A percentile compares a stretch with the other conserved stretches of the same genome.
Evolutionary conservation across 2,329 filamentous ascomycete genomes (phyloP).

Genomic region (Whalleya microplaca): DNA sequence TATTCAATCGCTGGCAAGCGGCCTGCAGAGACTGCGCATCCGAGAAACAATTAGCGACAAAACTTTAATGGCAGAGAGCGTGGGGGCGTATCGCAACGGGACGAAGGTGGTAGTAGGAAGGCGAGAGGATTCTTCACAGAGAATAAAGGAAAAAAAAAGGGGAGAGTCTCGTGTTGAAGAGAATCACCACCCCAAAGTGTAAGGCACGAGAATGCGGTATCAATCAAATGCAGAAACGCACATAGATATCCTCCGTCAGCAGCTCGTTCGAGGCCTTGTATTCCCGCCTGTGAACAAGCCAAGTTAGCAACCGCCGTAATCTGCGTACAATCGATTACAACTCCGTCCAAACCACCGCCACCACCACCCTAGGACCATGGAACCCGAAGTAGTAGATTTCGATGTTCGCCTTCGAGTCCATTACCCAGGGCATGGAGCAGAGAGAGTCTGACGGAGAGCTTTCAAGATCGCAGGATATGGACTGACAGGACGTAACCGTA

Average conservation of each 20-base stretch:
- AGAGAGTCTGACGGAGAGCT: neutral
- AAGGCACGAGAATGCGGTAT: conserved; percentile 27
- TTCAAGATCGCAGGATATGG: neutral
- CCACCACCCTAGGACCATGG: neutral
- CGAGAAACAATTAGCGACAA: conserved; percentile 21
- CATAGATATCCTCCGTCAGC: conserved; percentile 93
- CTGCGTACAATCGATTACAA: neutral
- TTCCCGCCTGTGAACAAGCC: conserved; percentile 58
- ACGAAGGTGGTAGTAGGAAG: conserved; percentile 3
- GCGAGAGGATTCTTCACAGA: conserved; percentile 28
- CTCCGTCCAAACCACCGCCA: neutral
- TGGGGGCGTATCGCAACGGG: neutral
- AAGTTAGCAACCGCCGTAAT: conserved; percentile 20
- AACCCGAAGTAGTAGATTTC: no score
- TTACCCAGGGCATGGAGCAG: neutral
- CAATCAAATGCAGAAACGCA: conserved; percentile 61
- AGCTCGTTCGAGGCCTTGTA: conserved; percentile 94
- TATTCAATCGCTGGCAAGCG: conserved; percentile 83
- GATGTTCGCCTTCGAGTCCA: neutral
- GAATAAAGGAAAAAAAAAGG: conserved; percentile 17
- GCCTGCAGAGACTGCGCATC: conserved; percentile 75
- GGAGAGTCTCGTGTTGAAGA: conserved; percentile 5
- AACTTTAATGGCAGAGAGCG: conserved; percentile 18
- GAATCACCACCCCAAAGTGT: conserved; percentile 12
- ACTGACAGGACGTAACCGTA: conserved; percentile 82